These are phyloP conservation scores for Globisporangium acanthophoron DNA, from an alignment of 352 stramenopile species.

Conservation along the genomic window DNA sequence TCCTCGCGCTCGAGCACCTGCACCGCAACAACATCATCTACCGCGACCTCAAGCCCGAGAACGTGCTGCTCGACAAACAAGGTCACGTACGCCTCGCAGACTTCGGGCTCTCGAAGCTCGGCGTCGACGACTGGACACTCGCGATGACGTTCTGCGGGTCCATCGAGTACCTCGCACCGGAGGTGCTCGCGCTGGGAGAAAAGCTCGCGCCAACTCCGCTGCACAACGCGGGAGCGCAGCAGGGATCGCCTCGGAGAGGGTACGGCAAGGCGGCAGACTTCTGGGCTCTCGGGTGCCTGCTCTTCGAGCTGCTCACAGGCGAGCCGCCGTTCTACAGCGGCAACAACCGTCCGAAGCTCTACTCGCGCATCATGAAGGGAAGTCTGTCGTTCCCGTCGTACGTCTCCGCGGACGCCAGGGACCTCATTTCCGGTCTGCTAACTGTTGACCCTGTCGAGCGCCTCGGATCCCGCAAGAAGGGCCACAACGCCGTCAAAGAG, in stretches of 20 bases:
- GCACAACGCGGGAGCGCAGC: not conserved
- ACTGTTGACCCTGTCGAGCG: conserved; percentile 45
- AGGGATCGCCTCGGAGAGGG: conserved; percentile 20
- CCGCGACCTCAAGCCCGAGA: conserved; percentile 89
- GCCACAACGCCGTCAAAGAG: conserved; percentile 44
- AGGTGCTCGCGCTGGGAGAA: conserved; percentile 58
- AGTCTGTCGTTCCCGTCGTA: conserved; percentile 44
- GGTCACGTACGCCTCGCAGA: conserved; percentile 87
- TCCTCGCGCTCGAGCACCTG: conserved; percentile 73
- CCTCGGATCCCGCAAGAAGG: conserved; percentile 37
- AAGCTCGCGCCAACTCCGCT: conserved; percentile 2
- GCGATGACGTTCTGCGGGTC: conserved; percentile 84
- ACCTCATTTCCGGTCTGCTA: conserved; percentile 52
- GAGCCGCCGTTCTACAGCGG: conserved; percentile 82
- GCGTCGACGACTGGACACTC: conserved; percentile 53
- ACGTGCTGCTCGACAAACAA: conserved; percentile 84
- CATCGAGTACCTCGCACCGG: conserved; percentile 83
- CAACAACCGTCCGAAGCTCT: conserved; percentile 50
- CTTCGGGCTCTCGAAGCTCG: conserved; percentile 85
- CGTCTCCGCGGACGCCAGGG: conserved; percentile 36
- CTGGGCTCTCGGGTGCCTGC: conserved; percentile 80
- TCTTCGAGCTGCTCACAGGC: conserved; percentile 90
- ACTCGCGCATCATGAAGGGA: conserved; percentile 51
- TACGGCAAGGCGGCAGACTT: conserved; percentile 89
- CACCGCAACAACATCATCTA: conserved; percentile 79